A percentile compares a stretch with the other conserved stretches of the same genome.
Evolutionary conservation across 1,284 basidiomycete genomes (phyloP).

Genomic region (Pisolithus thermaeus): DNA sequence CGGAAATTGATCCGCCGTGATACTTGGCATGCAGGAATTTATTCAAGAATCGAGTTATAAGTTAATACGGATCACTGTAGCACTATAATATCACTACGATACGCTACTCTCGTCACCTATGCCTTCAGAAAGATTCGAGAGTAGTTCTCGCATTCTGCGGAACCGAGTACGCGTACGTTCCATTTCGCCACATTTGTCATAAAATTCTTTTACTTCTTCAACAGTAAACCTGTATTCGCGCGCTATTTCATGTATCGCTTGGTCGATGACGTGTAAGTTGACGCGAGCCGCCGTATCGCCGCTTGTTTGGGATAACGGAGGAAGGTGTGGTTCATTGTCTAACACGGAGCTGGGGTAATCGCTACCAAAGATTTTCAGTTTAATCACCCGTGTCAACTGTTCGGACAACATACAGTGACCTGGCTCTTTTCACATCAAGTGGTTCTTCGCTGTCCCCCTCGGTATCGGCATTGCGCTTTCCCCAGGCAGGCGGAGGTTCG

Average conservation of each 20-base stretch:
- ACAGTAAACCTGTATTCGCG: conserved; percentile 59
- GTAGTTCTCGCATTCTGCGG: conserved; percentile 54
- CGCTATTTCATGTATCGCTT: conserved; percentile 56
- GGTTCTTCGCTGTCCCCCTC: conserved; percentile 22
- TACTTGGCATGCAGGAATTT: background rate
- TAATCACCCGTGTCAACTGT: background rate
- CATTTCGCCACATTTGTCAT: conserved; percentile 65
- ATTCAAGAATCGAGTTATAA: background rate
- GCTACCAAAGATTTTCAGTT: background rate
- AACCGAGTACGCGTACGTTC: conserved; percentile 56
- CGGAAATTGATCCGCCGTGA: conserved; percentile 23
- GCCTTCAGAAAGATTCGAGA: conserved; percentile 38
- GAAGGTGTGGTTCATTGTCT: conserved; percentile 4
- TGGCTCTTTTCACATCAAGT: conserved; percentile 21
- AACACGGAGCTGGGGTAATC: conserved; percentile 4
- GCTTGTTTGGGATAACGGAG: conserved; percentile 4
- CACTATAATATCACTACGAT: conserved; percentile 17
- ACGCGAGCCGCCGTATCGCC: conserved; percentile 1
- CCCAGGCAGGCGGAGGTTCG: conserved; percentile 62
- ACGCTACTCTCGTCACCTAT: conserved; percentile 19
- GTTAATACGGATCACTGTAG: background rate
- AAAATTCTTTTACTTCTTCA: conserved; percentile 69
- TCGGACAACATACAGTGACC: conserved; percentile 23
- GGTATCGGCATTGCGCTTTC: conserved; percentile 45
- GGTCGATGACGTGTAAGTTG: conserved; percentile 55